These are phyloP conservation scores for Stereocaulon alpinum DNA, from an alignment of 495 filamentous ascomycete genomes.

Conservation along the genomic window DNA sequence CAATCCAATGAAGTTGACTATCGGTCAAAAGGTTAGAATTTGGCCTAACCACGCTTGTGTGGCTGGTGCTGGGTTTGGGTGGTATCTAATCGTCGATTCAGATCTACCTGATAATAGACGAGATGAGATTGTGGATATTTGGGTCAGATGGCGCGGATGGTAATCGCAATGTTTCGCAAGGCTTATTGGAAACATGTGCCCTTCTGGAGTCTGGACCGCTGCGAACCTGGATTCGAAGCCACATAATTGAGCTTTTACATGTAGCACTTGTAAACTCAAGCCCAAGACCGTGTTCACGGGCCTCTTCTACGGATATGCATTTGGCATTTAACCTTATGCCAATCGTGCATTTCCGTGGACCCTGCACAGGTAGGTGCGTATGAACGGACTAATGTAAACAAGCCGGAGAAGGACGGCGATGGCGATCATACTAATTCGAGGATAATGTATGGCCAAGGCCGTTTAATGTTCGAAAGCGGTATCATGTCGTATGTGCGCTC, in stretches of 20 bases:
- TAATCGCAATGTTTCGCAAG: not conserved
- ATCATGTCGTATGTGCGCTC: not conserved
- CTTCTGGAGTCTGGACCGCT: not conserved
- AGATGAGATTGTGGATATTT: constrained; percentile 59
- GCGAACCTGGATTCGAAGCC: not conserved
- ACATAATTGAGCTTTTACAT: not conserved
- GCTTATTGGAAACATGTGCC: not conserved
- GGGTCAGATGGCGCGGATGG: constrained; percentile 38
- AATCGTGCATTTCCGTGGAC: constrained; percentile 2
- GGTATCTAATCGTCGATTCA: constrained; percentile 68
- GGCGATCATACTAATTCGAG: not conserved
- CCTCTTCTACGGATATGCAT: too few relatives aligned
- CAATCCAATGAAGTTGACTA: constrained; percentile 12
- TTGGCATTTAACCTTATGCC: not conserved
- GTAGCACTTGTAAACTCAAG: not conserved
- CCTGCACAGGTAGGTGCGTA: not conserved
- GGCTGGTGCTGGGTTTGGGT: constrained; percentile 59
- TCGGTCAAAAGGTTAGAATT: constrained; percentile 48
- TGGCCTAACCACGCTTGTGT: constrained; percentile 86
- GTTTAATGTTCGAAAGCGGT: not conserved
- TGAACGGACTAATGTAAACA: not conserved
- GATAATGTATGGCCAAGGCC: not conserved
- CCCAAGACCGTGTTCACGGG: too few relatives aligned
- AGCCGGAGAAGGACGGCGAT: not conserved
- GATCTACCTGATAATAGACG: constrained; percentile 31